Conservation (phyloP, 805 yeast species). For the Spathaspora boniae region DNA sequence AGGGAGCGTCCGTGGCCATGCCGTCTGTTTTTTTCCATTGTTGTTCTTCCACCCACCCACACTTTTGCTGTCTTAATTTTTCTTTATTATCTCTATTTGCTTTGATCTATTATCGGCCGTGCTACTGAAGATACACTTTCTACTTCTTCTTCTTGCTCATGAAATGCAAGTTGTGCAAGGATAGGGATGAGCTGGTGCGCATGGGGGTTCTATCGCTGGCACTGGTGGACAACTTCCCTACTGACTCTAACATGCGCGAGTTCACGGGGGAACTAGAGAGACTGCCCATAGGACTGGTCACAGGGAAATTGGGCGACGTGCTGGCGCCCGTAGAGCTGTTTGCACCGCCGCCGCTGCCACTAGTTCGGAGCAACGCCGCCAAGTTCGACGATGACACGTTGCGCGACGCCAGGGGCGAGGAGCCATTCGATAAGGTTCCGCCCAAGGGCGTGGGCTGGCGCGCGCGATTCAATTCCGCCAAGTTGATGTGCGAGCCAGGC, state of each 20-base stretch:
- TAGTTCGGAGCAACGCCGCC: conserved; percentile 5
- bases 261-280: conserved; percentile 7
- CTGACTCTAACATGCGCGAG: conserved; percentile 7
- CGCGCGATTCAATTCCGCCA: conserved; percentile 26
- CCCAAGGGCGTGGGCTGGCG: conserved; percentile 20
- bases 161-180: conserved; percentile 28
- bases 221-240: conserved; percentile 25
- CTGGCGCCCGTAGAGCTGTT: neutral
- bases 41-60: conserved; percentile 1
- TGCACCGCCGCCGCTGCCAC: neutral
- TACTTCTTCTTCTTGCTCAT: conserved; percentile 29
- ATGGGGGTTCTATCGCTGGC: conserved; percentile 27
- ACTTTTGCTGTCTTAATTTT: neutral
- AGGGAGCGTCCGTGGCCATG: too few species aligned
- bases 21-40: too few species aligned
- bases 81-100: conserved; percentile 11
- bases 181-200: conserved; percentile 20
- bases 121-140: too few species aligned
- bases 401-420: conserved; percentile 23
- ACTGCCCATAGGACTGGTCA: conserved; percentile 2
- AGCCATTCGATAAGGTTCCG: conserved; percentile 18
- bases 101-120: too few species aligned
- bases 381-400: conserved; percentile 6
- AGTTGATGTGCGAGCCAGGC: conserved; percentile 37
- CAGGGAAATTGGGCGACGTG: conserved; percentile 9